phyloP scores from a whole-genome alignment of 768 basidiomycete species.

The Tricholoma hemisulphureum region DNA sequence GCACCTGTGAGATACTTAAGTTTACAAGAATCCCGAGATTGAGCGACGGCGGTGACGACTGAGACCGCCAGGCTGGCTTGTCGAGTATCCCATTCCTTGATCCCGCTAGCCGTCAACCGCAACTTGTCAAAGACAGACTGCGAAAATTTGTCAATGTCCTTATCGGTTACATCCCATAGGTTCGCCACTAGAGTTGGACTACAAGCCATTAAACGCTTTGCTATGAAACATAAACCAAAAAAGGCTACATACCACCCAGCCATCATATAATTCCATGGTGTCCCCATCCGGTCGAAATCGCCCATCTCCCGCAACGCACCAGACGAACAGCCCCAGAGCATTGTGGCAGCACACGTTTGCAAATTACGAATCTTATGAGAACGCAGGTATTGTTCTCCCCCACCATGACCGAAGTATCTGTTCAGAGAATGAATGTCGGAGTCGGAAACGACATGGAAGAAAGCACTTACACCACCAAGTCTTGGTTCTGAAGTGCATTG shows the following conservation, averaged over 20 bases:
- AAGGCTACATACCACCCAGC: slow-evolving; percentile 81
- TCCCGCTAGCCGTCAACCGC: slow-evolving; percentile 41
- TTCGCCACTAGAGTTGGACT: slow-evolving; percentile 94
- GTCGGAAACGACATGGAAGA: neutral
- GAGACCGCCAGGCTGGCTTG: slow-evolving; percentile 34
- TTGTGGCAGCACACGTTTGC: slow-evolving; percentile 83
- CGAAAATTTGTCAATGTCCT: slow-evolving; percentile 93
- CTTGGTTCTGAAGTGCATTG: slow-evolving; percentile 66
- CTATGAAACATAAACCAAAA: neutral
- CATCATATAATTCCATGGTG: slow-evolving; percentile 94
- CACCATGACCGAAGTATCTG: slow-evolving; percentile 97
- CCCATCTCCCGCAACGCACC: slow-evolving; percentile 87
- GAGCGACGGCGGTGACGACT: slow-evolving; percentile 73
- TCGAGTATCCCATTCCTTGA: slow-evolving; percentile 18
- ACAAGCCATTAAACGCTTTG: neutral
- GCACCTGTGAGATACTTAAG: slow-evolving; percentile 93
- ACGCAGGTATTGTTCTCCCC: slow-evolving; percentile 90
- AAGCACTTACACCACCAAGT: slow-evolving; percentile 83
- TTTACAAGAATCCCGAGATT: slow-evolving; percentile 79
- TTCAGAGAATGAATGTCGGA: neutral
- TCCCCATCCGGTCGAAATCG: slow-evolving; percentile 89
- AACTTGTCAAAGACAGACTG: slow-evolving; percentile 78
- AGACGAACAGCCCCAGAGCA: slow-evolving; percentile 99
- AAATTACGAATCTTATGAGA: slow-evolving; percentile 83
- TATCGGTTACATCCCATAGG: slow-evolving; percentile 98